Evolutionary conservation across 164 flowering plant species (phyloP).

Genomic region (Nelumbo lutea): DNA sequence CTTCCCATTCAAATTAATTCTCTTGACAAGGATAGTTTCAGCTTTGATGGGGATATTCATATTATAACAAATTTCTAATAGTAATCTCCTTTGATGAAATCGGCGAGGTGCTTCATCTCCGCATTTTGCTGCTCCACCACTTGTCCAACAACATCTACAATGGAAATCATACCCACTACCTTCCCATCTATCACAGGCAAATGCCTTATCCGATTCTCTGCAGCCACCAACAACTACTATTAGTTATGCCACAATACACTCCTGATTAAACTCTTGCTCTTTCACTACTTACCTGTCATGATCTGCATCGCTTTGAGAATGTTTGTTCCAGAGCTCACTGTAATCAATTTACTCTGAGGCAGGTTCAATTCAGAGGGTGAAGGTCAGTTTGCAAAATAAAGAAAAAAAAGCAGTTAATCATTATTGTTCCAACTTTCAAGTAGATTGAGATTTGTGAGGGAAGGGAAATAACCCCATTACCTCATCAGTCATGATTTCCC

Average conservation of each 20-base stretch:
- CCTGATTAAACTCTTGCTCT: neutral
- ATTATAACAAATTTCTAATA: conserved; percentile 25
- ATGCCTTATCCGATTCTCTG: conserved; percentile 79
- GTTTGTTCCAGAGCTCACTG: conserved; percentile 72
- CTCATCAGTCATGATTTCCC: conserved; percentile 90
- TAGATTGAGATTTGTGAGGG: neutral
- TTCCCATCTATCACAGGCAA: conserved; percentile 79
- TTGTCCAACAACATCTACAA: conserved; percentile 72
- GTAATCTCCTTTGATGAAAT: conserved; percentile 76
- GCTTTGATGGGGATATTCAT: too few relatives aligned
- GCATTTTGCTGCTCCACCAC: conserved; percentile 73
- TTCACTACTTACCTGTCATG: conserved; percentile 60
- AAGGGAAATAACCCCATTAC: conserved; percentile 60
- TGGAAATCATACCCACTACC: conserved; percentile 83
- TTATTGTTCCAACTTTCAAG: too few relatives aligned
- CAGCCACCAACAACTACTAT: conserved; percentile 10
- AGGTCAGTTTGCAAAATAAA: neutral
- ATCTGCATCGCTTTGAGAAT: conserved; percentile 84
- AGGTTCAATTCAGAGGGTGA: neutral
- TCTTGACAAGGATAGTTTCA: too few relatives aligned
- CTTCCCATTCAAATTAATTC: too few relatives aligned
- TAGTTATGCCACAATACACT: neutral
- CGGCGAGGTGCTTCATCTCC: conserved; percentile 62
- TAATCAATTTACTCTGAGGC: conserved; percentile 66
- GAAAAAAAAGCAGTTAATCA: neutral